These are phyloP conservation scores for Cucurbita pepo DNA, from an alignment of 306 rosid species.

Conservation along the genomic window DNA sequence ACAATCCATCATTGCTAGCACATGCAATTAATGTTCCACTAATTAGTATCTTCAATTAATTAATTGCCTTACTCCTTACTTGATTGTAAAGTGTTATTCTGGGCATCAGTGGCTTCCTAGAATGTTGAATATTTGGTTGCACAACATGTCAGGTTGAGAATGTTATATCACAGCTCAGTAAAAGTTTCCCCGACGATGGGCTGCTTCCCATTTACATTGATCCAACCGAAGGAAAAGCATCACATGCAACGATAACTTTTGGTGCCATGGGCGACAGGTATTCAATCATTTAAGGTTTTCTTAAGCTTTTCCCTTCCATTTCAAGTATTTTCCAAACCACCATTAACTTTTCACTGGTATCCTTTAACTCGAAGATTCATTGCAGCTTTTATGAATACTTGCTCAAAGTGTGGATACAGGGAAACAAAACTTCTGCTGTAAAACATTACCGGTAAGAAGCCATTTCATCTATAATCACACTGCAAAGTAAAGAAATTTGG, in stretches of 20 bases:
- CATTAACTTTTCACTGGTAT: neutral
- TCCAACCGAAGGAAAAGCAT: constrained; percentile 47
- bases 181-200: constrained; percentile 83
- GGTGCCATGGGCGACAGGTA: constrained; percentile 99
- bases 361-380: constrained; percentile 16
- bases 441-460: constrained; percentile 66
- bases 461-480: neutral
- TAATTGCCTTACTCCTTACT: too few relatives aligned
- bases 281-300: neutral
- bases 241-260: constrained; percentile 62
- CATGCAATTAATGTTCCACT: too few relatives aligned
- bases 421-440: constrained; percentile 69
- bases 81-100: too few relatives aligned
- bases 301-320: neutral
- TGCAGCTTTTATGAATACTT: constrained; percentile 97
- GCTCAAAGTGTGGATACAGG: constrained; percentile 95
- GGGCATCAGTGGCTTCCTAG: too few relatives aligned
- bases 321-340: neutral
- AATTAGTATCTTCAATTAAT: too few relatives aligned
- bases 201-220: constrained; percentile 82
- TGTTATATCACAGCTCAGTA: constrained; percentile 48
- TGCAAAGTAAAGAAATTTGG: neutral
- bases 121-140: constrained; percentile 16
- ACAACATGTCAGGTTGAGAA: constrained; percentile 67
- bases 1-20: too few relatives aligned